phyloP scores from a whole-genome alignment of 306 rosid genomes.

The Pyrus communis region DNA sequence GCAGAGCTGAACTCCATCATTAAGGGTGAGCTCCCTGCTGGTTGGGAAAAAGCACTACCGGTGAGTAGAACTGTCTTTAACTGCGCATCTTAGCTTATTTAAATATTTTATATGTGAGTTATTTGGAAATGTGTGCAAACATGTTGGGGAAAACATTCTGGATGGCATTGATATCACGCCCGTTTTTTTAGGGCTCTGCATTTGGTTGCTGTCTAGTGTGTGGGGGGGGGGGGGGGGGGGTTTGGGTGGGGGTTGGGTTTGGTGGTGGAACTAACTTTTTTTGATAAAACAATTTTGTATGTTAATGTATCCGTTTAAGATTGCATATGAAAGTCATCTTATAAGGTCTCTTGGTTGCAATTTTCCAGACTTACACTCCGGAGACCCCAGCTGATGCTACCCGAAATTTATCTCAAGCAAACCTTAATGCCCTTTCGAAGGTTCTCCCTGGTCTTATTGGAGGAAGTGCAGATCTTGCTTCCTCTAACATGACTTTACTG shows the following conservation, averaged over 20 bases:
- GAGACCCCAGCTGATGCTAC: slow-evolving; percentile 95
- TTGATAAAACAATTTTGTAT: neutral
- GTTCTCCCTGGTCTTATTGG: slow-evolving; percentile 96
- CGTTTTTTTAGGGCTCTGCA: neutral
- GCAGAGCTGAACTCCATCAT: slow-evolving; percentile 63
- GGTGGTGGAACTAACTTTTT: neutral
- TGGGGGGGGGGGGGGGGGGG: too few species aligned
- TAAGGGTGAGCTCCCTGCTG: slow-evolving; percentile 70
- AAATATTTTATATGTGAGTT: neutral
- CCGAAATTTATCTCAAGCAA: slow-evolving; percentile 76
- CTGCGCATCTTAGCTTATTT: neutral
- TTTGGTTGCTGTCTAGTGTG: neutral
- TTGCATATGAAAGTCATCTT: neutral
- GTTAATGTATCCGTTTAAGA: neutral
- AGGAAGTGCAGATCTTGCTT: slow-evolving; percentile 99
- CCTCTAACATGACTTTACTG: slow-evolving; percentile 96
- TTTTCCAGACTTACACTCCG: slow-evolving; percentile 82
- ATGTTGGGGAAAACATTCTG: neutral
- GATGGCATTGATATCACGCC: neutral
- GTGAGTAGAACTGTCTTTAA: slow-evolving; percentile 36
- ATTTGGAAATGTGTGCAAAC: neutral
- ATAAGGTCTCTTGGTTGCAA: slow-evolving; percentile 19
- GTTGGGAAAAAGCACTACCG: slow-evolving; percentile 97
- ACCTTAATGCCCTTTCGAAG: slow-evolving; percentile 83
- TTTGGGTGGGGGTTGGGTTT: too few species aligned